Evolutionary conservation across 2,329 filamentous ascomycete species (phyloP).

Genomic region (Tetracladium maxilliforme): DNA sequence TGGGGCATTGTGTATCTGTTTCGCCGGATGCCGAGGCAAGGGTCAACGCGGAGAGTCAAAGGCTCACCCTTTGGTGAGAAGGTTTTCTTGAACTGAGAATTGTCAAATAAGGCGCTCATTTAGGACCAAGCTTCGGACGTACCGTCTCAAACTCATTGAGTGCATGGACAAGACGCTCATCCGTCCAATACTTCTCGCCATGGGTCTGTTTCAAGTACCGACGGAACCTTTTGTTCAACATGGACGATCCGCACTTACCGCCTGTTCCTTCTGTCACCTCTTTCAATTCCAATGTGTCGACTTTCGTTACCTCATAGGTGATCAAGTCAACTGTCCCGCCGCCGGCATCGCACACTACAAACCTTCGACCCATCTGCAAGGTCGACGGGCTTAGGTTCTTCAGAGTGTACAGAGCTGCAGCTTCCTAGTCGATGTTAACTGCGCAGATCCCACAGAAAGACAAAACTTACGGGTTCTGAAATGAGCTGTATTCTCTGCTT

Average conservation of each 20-base stretch:
- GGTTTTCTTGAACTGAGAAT: no score
- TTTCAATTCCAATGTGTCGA: conserved; percentile 26
- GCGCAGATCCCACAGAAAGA: no score
- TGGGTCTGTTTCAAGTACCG: conserved; percentile 26
- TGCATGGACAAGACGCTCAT: conserved; percentile 22
- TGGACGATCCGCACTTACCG: conserved; percentile 31
- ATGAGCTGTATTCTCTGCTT: conserved; percentile 25
- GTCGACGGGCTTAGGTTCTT: conserved; percentile 24
- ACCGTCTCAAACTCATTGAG: conserved; percentile 27
- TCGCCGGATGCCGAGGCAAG: no score
- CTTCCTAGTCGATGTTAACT: conserved; percentile 18
- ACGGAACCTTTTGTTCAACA: conserved; percentile 31
- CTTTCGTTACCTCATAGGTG: conserved; percentile 29
- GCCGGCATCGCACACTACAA: conserved; percentile 38
- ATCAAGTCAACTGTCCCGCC: conserved; percentile 40
- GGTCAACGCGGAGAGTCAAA: no score
- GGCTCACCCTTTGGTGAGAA: no score
- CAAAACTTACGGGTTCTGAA: conserved; percentile 22
- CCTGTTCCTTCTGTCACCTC: conserved; percentile 33
- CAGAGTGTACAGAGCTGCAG: conserved; percentile 33
- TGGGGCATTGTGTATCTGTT: no score
- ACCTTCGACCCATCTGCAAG: conserved; percentile 27
- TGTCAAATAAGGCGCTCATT: no score
- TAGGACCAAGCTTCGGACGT: no score
- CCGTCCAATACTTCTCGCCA: conserved; percentile 26